Conservation (phyloP, 305 asterid genomes). For the Fraxinus baroniana region DNA sequence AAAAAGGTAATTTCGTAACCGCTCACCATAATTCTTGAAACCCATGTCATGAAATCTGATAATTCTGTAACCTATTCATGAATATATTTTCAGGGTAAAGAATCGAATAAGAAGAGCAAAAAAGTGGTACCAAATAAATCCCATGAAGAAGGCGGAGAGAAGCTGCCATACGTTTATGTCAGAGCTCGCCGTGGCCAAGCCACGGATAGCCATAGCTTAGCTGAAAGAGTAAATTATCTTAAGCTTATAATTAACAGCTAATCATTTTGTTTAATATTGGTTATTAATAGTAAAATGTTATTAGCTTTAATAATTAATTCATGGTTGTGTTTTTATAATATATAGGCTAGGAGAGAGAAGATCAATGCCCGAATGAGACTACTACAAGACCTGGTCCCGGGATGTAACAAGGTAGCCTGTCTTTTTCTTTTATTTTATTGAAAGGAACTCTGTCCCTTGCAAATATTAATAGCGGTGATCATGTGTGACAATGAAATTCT, state of each 20-base stretch:
- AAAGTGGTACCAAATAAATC: conserved; percentile 39
- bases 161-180: conserved; percentile 86
- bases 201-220: conserved; percentile 95
- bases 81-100: conserved; percentile 36
- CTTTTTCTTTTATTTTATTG: conserved; percentile 17
- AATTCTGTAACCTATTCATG: not conserved
- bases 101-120: conserved; percentile 58
- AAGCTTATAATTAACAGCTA: conserved; percentile 20
- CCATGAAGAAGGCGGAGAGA: conserved; percentile 49
- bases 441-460: not conserved
- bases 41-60: not conserved
- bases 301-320: conserved; percentile 18
- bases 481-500: not conserved
- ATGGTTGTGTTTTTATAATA: conserved; percentile 23
- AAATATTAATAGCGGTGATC: not conserved
- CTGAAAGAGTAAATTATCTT: conserved; percentile 69
- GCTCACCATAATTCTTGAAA: not conserved
- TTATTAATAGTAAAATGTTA: conserved; percentile 17
- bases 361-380: conserved; percentile 94
- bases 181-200: conserved; percentile 99
- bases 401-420: conserved; percentile 89
- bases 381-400: conserved; percentile 94
- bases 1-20: conserved; percentile 47
- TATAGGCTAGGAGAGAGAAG: conserved; percentile 98
- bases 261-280: conserved; percentile 31